These are phyloP conservation scores for Nicotiana obtusifolia DNA, from an alignment of 257 asterid species.

Conservation along the genomic window DNA sequence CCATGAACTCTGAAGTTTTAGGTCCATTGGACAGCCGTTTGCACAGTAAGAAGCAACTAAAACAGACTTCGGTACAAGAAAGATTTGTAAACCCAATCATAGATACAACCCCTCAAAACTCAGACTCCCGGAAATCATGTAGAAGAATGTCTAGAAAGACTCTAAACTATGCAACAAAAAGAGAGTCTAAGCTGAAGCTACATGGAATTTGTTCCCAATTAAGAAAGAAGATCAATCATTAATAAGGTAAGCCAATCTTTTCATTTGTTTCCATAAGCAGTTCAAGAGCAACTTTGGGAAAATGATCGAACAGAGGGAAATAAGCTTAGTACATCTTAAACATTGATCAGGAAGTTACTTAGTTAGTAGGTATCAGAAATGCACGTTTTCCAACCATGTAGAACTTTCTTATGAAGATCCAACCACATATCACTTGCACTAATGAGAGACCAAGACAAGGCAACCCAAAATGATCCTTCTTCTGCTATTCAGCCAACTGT, in stretches of 20 bases:
- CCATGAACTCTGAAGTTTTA: background rate
- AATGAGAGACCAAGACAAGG: background rate
- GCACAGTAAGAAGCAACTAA: background rate
- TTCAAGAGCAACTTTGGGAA: background rate
- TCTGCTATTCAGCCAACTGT: background rate
- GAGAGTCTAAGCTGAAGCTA: background rate
- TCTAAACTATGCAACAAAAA: background rate
- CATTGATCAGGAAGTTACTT: background rate
- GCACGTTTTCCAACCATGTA: background rate
- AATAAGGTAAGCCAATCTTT: background rate
- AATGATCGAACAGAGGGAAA: background rate
- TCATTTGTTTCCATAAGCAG: background rate
- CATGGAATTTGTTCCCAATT: background rate
- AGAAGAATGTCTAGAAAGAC: background rate
- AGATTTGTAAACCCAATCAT: background rate
- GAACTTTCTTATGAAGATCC: background rate
- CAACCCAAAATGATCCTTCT: constrained; percentile 2
- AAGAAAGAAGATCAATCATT: background rate
- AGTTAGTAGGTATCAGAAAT: background rate
- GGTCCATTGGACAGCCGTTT: background rate
- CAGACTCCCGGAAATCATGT: background rate
- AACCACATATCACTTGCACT: background rate
- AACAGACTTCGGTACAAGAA: background rate
- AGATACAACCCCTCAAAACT: background rate
- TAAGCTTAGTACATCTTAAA: background rate